Base-by-base conservation (phyloP, 768 basidiomycete species). In the Russula sp. region DNA sequence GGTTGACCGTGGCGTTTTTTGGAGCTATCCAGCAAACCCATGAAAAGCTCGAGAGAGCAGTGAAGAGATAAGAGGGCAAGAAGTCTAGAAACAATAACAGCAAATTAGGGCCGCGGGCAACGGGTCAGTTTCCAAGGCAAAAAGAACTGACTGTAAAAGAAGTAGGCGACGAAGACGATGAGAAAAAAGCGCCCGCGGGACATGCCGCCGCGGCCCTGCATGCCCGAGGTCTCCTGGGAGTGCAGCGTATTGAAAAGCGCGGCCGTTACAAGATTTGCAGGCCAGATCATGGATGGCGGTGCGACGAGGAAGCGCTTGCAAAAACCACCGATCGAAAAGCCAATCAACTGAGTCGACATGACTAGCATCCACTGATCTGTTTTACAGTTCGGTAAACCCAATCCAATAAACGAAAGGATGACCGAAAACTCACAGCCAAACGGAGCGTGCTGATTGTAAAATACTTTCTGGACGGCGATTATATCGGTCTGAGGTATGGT, bases 21-120 rank as follows among this genome's bases (percentile, higher is more conserved):
- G 90, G 91, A 1, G 77, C 85, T 57, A 92, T 90, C 90, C 84
- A 84, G 70, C 79, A 80, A 2, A 81, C 77, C 80, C 81, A 83
- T 22, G 77, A 75, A 72, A 81, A 75, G 60, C 46, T 63, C n/a
- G 69, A 63, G 52, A 76, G 74, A 18, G 75, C 69, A 69, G 69
- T 16, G 48, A 69, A 67, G 28, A 67, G 38, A 60, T 64, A 69
- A 0, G 67, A 54, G 0, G 62, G 61, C 0, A 64, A 46, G 46
- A 59, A 62, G 40, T 59, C 65, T 59, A 30, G 13, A 18, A 36
- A 13, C 2, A 34, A 34, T 10, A 26, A 34, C 10, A 13, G 36
- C 36, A 20, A 18, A 28, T 68, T 1, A 58, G 36, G 1, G 5
- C 24, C 24, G 16, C 49, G 24, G 49, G 11, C 18, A 3, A 58